A percentile compares a stretch with the other conserved stretches of the same genome.
phyloP scores from a whole-genome alignment of 768 basidiomycete genomes.

The Pleurotus tuoliensis region DNA sequence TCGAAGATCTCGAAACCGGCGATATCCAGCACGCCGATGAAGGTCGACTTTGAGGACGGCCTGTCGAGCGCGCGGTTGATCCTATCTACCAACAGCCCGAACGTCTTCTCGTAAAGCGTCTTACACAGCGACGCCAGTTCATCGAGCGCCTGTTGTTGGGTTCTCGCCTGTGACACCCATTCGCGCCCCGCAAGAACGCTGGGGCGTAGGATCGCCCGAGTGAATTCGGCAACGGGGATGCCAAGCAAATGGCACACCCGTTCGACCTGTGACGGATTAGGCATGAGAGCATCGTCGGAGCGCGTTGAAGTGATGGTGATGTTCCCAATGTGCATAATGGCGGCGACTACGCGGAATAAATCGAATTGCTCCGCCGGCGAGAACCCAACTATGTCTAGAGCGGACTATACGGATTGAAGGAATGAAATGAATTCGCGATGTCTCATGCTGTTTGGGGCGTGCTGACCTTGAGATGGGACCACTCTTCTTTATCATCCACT shows the following conservation, averaged over 20 bases:
- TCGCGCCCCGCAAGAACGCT: constrained; percentile 92
- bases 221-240: constrained; percentile 83
- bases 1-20: constrained; percentile 99
- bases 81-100: constrained; percentile 88
- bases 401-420: constrained; percentile 43
- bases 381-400: constrained; percentile 89
- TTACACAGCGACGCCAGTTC: constrained; percentile 91
- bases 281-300: constrained; percentile 75
- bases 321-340: constrained; percentile 94
- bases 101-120: constrained; percentile 95
- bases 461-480: constrained; percentile 70
- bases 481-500: constrained; percentile 88
- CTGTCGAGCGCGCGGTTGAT: constrained; percentile 94
- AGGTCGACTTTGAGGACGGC: constrained; percentile 86
- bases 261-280: constrained; percentile 81
- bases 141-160: constrained; percentile 86
- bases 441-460: neutral
- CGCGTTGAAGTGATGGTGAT: constrained; percentile 77
- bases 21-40: constrained; percentile 98
- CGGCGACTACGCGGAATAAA: constrained; percentile 90
- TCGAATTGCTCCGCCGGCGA: constrained; percentile 80
- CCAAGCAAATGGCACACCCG: constrained; percentile 90
- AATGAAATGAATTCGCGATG: neutral
- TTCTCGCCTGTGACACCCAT: constrained; percentile 94
- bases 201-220: constrained; percentile 82